Evolutionary conservation across 768 basidiomycete species (phyloP), one percentile per base, ranked within the genome.

Genomic region (Suillus weaverae): DNA sequence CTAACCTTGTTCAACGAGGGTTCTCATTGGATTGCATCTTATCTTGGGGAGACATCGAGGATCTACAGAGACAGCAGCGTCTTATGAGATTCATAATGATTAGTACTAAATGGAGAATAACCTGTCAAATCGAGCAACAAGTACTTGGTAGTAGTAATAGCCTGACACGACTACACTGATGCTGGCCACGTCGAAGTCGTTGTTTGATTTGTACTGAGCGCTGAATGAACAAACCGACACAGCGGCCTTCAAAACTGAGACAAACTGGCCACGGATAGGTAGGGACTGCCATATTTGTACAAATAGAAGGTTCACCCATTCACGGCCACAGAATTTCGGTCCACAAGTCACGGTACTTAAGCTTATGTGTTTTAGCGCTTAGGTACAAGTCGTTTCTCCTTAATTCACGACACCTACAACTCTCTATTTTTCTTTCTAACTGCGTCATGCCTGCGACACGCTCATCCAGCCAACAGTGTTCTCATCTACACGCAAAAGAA

Each of bases 361-460:
- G 44, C 26, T 26, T 26, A 26, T 1, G 26, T 26, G 26, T 26
- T 26, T 26, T 26, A 26, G 26, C 13, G 18, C 18, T 41, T 10
- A 13, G n/a, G n/a, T n/a, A 9, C 43, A 44, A 9, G 44, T n/a
- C 44, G 0, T 13, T 6, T 26, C 48, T 54, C 51, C 30, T 33
- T 33, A 33, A 33, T 33, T 54, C 5, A 18, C 18, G 33, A 32
- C 53, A 51, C 7, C 9, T 32, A 26, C 26, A 26, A 26, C 26
- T 26, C 26, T 4, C 30, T 51, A 51, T 26, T 18, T 9, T 13
- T 30, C 50, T 18, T 53, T 32, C 51, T 18, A n/a, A n/a, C 20
- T 33, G 20, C 32, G 16, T 30, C 63, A 66, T 75, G 74, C 74
- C 74, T 48, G 70, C 69, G 57, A 77, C 73, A 11, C 74, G 74